Base-by-base conservation (phyloP, 257 asterid genomes). In the Solanum medicagineum region DNA sequence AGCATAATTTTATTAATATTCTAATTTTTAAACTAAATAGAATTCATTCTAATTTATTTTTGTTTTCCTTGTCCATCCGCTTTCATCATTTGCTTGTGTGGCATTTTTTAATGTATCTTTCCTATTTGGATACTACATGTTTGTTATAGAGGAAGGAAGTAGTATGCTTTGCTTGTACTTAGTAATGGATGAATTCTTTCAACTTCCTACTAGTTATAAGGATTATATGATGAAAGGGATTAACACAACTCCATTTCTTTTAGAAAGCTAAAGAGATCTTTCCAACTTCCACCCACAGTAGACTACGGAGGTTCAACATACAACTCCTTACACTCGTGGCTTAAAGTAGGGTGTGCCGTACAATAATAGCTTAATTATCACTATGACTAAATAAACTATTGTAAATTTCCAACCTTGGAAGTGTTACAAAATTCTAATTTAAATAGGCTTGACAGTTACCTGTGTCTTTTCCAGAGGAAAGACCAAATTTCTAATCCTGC, bases 141-240 rank as follows among this genome's bases (percentile, higher is more conserved):
- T 26, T 87, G 81, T 32, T 84, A 44, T 91, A 94, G 99, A 93
- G 99, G 87, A 94, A 96, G 90, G 81, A 93, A 17, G 32, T 29
- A 29, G 32, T 51, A 9, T 63, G 44, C 19, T 42, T 70, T 13
- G 7, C 36, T 73, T 73, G 20, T 13, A 20, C 81, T 20, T 73
- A 24, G 81, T 13, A 44, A 44, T 45, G 45, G 75, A 57, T 59
- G 29, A 69, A 7, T 24, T 84, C 60, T 84, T 92, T 87, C 96
- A 95, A 98, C 98, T 96, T 84, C 98, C 99, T 56, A 90, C 91
- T 83, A 94, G 85, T 81, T 57, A 57, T 57, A 57, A 29, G 68
- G 68, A 60, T 60, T 60, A n/a, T 60, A 60, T 60, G 68, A 60
- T 60, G 13, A 60, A 60, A n/a, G 29, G n/a, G 6, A 60, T 60